A percentile compares a stretch with the other conserved stretches of the same genome.
These are phyloP conservation scores for Tephrocybe rancida DNA, from an alignment of 768 basidiomycete genomes.

Conservation along the genomic window DNA sequence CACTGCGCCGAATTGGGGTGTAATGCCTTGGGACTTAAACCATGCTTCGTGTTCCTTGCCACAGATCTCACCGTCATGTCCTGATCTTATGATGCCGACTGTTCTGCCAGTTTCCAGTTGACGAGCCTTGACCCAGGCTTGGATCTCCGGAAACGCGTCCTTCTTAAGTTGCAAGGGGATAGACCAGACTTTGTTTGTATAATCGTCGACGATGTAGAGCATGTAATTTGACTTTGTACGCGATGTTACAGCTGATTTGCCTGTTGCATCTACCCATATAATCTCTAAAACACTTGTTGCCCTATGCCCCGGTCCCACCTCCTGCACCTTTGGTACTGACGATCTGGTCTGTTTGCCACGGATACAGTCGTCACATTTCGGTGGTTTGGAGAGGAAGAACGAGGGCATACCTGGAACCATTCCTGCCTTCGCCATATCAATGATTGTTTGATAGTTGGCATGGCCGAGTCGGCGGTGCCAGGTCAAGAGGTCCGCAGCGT, in stretches of 20 bases:
- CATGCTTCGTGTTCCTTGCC: not conserved
- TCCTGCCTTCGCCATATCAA: not conserved
- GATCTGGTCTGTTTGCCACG: not conserved
- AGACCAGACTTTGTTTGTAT: not conserved
- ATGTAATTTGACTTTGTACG: not conserved
- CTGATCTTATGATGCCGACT: not conserved
- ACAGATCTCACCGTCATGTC: not conserved
- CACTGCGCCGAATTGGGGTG: too few species aligned
- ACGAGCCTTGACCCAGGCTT: not conserved
- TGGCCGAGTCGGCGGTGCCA: constrained; percentile 8
- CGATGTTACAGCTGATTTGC: not conserved
- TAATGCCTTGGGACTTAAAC: not conserved
- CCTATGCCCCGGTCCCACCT: not conserved
- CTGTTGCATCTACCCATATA: too few species aligned
- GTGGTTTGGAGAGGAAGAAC: not conserved
- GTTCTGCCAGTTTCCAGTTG: not conserved
- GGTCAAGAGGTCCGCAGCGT: not conserved
- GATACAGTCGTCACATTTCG: not conserved
- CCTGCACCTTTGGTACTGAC: not conserved
- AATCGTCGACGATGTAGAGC: too few species aligned
- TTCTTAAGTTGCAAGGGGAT: not conserved
- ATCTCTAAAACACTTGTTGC: not conserved
- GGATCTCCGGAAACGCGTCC: not conserved
- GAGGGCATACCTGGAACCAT: too few species aligned
- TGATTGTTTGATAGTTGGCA: constrained; percentile 4